Base-by-base conservation (phyloP, 1,139 yeast species). In the Geotrichum siamense region DNA sequence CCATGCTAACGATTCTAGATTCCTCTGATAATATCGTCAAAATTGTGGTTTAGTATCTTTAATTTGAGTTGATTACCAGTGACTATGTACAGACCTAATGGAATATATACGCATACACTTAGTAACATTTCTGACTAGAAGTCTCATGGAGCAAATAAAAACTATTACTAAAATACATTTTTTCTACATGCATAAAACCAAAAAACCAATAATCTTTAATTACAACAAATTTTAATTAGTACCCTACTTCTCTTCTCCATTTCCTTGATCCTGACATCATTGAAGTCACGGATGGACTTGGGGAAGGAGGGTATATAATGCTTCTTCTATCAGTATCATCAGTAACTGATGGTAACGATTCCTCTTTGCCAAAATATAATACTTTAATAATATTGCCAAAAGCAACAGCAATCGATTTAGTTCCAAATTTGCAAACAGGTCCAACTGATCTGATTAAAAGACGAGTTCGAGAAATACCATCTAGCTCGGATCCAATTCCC, bases 321-420 rank as follows among this genome's bases (percentile, higher is more conserved):
- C 41, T 33, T 13, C 36, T 36, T 15, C 16, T 21, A n/a, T 23
- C 26, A 23, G 26, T 23, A 6, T 20, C 16, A 3, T 20, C 20
- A 16, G 16, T 37, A 12, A 36, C 32, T 20, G 29, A 15, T 20
- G 41, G 23, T 21, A 51, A 43, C 13, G 55, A 51, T 48, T 74
- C 78, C 34, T 61, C 64, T 55, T 77, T 79, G 5, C 94, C 94
- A 53, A 82, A 68, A 57, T 82, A 84, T 36, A 84, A 64, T 30
- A 85, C 74, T 56, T 81, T 80, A 69, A 84, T 72, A 12, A 76
- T 63, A 53, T 80, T 80, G 26, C 91, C 93, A 58, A 82, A 79
- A 32, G 79, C 78, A 26, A 82, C 79, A 22, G 83, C 79, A 19
- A 83, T 77, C 0, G 93, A 74, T 56, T 85, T 84, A 57, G 77